Evolutionary conservation across 306 rosid species (phyloP).

Genomic region (Acacia acuminata): DNA sequence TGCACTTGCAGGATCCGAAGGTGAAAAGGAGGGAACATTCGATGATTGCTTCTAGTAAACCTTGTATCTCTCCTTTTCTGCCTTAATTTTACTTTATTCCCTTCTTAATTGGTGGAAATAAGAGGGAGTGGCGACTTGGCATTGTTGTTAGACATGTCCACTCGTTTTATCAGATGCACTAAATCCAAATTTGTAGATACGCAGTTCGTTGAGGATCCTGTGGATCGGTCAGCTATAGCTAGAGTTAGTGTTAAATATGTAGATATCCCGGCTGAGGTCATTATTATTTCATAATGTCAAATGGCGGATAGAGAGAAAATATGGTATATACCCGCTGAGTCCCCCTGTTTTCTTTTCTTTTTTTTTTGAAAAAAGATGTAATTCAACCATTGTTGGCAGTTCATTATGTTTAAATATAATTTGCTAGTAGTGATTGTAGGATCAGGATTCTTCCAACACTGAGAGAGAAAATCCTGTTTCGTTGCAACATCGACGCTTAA

Average conservation of each 20-base stretch:
- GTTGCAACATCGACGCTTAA: background rate
- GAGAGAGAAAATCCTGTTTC: background rate
- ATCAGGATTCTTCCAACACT: background rate
- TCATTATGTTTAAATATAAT: constrained; percentile 5
- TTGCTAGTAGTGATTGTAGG: background rate
- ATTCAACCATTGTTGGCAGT: constrained; percentile 1
- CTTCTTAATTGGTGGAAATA: constrained; percentile 29
- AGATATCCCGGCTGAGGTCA: constrained; percentile 26
- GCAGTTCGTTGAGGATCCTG: constrained; percentile 35
- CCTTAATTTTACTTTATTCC: constrained; percentile 35
- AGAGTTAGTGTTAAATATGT: constrained; percentile 31
- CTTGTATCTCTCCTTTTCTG: constrained; percentile 45
- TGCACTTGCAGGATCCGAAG: constrained; percentile 74
- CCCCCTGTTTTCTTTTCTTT: background rate
- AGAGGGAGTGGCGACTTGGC: constrained; percentile 23
- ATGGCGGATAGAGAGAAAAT: constrained; percentile 24
- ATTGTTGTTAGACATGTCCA: constrained; percentile 29
- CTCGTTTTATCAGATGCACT: constrained; percentile 28
- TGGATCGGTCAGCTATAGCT: constrained; percentile 46
- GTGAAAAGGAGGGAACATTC: constrained; percentile 74
- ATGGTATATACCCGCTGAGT: constrained; percentile 28
- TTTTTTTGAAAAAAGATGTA: background rate
- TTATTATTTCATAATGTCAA: constrained; percentile 25
- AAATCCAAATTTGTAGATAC: constrained; percentile 42
- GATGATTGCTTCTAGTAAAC: constrained; percentile 81